Base-by-base conservation (phyloP, 257 asterid genomes). In the Fraxinus americana region DNA sequence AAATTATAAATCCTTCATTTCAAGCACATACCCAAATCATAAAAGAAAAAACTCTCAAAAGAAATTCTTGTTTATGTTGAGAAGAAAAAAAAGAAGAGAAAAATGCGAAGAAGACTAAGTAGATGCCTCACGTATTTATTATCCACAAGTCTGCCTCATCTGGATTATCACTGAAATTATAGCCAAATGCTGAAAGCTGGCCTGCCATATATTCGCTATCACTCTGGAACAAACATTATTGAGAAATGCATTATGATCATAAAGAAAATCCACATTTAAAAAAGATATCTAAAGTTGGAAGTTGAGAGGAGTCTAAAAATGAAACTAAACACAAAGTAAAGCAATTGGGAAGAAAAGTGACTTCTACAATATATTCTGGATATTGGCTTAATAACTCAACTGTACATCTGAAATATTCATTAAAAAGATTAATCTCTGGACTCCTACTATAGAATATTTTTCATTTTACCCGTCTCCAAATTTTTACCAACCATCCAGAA, bases 141-240 rank as follows among this genome's bases (percentile, higher is more conserved):
- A 95, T 89, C 99, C 98, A 93, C 70, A 95, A 82, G 86, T 95
- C 98, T 65, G 99, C 98, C 82, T 91, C 98, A 77, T 95, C 97
- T 71, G 93, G 94, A 81, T 86, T 87, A 67, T 95, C 97, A 36
- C 89, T 87, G 82, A 95, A 82, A 83, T 85, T 87, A 88, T 95
- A 95, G 68, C 99, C 99, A 89, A 91, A 95, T 50, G 98, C 96
- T 76, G 99, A 89, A 78, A 95, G 98, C 85, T 93, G 99, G 13
- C 99, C 98, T 10, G 98, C 99, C 98, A 95, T 95, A 83, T 93
- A 95, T 85, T 95, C 99, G 52, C 97, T 91, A 86, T 95, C 99
- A 80, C 99, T 95, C 97, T 95, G 93, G 77, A 73, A 78, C 81
- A 54, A 41, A 74, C 72, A 73, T 76, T 54, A 36, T 52, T 54